A percentile compares a stretch with the other conserved stretches of the same genome.
phyloP scores from a whole-genome alignment of 1,139 yeast genomes.

The Meyerozyma carpophila region DNA sequence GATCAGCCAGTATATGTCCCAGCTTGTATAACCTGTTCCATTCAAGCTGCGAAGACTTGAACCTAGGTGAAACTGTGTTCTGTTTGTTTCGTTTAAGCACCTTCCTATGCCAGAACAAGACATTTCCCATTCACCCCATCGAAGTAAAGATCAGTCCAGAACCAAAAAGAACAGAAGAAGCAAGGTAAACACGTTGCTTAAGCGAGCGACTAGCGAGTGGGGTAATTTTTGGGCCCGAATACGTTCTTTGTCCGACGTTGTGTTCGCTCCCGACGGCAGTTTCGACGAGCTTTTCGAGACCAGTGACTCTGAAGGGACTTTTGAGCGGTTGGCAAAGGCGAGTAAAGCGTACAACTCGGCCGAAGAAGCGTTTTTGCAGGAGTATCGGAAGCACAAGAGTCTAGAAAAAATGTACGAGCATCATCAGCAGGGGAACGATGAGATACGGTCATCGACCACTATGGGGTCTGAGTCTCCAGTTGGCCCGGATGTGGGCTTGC shows the following conservation, averaged over 20 bases:
- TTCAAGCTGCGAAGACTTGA: neutral
- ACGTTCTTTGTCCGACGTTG: slow-evolving; percentile 38
- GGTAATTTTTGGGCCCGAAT: slow-evolving; percentile 27
- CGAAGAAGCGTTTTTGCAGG: slow-evolving; percentile 32
- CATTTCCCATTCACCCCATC: neutral
- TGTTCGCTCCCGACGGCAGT: slow-evolving; percentile 35
- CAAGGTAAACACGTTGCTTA: slow-evolving; percentile 22
- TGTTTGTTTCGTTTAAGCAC: neutral
- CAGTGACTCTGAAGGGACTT: slow-evolving; percentile 23
- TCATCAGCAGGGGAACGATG: slow-evolving; percentile 14
- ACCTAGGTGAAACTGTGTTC: too few relatives aligned
- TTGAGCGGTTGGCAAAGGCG: slow-evolving; percentile 19
- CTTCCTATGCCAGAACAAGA: neutral
- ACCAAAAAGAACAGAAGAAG: slow-evolving; percentile 2
- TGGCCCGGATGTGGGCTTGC: neutral
- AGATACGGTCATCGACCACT: slow-evolving; percentile 18
- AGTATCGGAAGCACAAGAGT: slow-evolving; percentile 27
- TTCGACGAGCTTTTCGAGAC: slow-evolving; percentile 40
- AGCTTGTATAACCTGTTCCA: neutral
- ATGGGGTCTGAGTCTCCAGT: slow-evolving; percentile 12
- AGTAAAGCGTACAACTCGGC: slow-evolving; percentile 20
- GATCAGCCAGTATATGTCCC: neutral
- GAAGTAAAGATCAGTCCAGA: neutral
- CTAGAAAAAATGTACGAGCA: slow-evolving; percentile 31
- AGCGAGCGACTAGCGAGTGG: slow-evolving; percentile 31